Percentiles rank a stretch among this genome's conserved stretches.
These are phyloP conservation scores for Ilyonectria destructans DNA, from an alignment of 2,329 filamentous ascomycete genomes.

Conservation along the genomic window DNA sequence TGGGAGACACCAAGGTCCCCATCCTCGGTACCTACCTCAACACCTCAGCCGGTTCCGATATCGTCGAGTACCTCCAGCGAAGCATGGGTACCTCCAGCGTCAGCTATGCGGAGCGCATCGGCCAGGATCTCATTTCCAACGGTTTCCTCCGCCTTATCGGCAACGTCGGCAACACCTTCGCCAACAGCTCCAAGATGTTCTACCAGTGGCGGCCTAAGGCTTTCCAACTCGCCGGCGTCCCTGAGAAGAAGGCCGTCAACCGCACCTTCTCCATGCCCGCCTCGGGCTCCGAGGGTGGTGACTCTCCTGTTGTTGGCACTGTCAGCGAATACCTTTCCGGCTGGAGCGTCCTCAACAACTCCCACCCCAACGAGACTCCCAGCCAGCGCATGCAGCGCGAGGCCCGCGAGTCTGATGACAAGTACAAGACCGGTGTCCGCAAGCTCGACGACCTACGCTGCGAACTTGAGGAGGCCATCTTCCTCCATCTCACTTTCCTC, in stretches of 20 bases:
- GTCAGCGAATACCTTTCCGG: slow-evolving; percentile 91
- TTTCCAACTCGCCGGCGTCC: slow-evolving; percentile 89
- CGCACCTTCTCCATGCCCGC: slow-evolving; percentile 83
- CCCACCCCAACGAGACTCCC: slow-evolving; percentile 94
- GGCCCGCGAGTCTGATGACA: slow-evolving; percentile 90
- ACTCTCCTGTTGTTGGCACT: slow-evolving; percentile 86
- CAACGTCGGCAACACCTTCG: slow-evolving; percentile 95
- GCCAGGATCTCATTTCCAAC: slow-evolving; percentile 89
- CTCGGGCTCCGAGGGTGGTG: slow-evolving; percentile 69
- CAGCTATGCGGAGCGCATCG: slow-evolving; percentile 93
- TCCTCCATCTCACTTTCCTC: slow-evolving; percentile 93
- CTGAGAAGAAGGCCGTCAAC: slow-evolving; percentile 86
- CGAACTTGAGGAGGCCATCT: slow-evolving; percentile 95
- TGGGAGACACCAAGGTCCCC: slow-evolving; percentile 94
- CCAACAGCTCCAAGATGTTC: slow-evolving; percentile 96
- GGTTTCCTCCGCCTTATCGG: slow-evolving; percentile 93
- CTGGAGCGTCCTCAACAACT: slow-evolving; percentile 90
- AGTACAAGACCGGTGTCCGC: slow-evolving; percentile 89
- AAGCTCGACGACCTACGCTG: slow-evolving; percentile 93
- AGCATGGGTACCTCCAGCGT: slow-evolving; percentile 88
- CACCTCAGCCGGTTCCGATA: slow-evolving; percentile 91
- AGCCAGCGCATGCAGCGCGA: slow-evolving; percentile 90
- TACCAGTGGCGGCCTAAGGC: slow-evolving; percentile 97
- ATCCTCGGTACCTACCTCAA: slow-evolving; percentile 97
- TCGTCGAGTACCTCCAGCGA: slow-evolving; percentile 95